Base-by-base conservation (phyloP, 768 basidiomycete genomes). In the Auricularia sp. region DNA sequence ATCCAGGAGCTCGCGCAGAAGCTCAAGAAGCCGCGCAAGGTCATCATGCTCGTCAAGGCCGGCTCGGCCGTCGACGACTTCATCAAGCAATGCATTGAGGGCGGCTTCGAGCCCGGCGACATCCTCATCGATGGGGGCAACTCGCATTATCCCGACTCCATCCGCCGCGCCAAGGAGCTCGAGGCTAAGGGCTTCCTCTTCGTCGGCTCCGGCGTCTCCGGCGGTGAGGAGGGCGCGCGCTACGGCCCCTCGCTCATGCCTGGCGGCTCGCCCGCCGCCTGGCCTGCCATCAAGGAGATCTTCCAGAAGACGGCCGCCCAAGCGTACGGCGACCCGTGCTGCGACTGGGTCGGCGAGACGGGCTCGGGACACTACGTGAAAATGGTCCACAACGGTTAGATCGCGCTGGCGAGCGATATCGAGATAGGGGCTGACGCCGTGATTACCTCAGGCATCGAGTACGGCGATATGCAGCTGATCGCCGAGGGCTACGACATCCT, bases 51-150 rank as follows among this genome's bases (percentile, higher is more conserved):
- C 73, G 97, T 99, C 77, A 98, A 98, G 83, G 97, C 97, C 66
- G 97, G 97, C 66, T 75, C 84, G 66, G 96, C 97, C 68, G 97
- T 99, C 66, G 97, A 99, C 79, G 84, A 86, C 73, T 98, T 98
- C 79, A 99, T 99, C 77, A 71, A 78, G 23, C 90, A 93, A 77
- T 88, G 98, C 66, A 83, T 83, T 66, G 94, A 96, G 64, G 79
- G 88, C 75, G 56, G 56, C 56, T 89, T 99, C 69, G 95, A 98
- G 75, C 76, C 86, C 72, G 97, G 97, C 70, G 97, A 99, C 78
- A 98, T 99, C 81, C 84, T 99, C 82, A 98, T 99, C 70, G 97
- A 99, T 76, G 97, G 97, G 71, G 97, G 97, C 72, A 99, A 99
- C 80, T 98, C 96, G 56, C 94, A 98, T 78, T 99, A 91, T 81